Evolutionary conservation across 495 filamentous ascomycete genomes (phyloP).

Genomic region (Aspergillus panamensis): DNA sequence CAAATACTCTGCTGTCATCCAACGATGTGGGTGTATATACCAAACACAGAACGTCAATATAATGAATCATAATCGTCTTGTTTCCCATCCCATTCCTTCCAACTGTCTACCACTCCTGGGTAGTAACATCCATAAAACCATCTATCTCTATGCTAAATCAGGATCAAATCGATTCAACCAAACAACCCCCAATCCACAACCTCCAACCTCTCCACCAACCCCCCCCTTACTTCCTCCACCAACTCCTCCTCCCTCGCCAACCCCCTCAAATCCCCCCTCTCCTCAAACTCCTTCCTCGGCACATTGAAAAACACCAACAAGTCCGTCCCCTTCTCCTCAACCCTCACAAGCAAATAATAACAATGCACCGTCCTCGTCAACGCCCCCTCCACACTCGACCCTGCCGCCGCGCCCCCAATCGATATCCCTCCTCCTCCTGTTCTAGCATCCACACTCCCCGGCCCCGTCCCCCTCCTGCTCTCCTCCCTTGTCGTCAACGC

Average conservation of each 20-base stretch:
- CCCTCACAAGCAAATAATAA: constrained; percentile 58
- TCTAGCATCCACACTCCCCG: no score
- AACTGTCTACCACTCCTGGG: background rate
- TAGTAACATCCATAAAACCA: background rate
- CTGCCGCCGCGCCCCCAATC: constrained; percentile 22
- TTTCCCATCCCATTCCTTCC: no score
- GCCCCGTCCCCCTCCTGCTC: constrained; percentile 13
- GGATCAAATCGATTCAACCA: constrained; percentile 30
- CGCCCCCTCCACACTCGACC: constrained; percentile 22
- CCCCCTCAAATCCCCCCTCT: constrained; percentile 32
- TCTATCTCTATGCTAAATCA: background rate
- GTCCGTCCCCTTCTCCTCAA: constrained; percentile 75
- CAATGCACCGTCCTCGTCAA: constrained; percentile 27
- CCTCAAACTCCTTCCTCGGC: constrained; percentile 68
- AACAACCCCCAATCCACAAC: constrained; percentile 84
- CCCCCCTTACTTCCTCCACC: constrained; percentile 56
- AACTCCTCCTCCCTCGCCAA: constrained; percentile 59
- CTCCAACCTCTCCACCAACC: constrained; percentile 66
- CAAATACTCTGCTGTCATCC: background rate
- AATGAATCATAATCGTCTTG: background rate
- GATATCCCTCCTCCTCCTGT: background rate
- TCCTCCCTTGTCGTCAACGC: constrained; percentile 24
- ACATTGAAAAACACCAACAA: constrained; percentile 88
- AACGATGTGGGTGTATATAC: background rate
- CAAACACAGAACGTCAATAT: background rate